Base-by-base conservation (phyloP, 164 flowering plant genomes). In the Macadamia tetraphylla region DNA sequence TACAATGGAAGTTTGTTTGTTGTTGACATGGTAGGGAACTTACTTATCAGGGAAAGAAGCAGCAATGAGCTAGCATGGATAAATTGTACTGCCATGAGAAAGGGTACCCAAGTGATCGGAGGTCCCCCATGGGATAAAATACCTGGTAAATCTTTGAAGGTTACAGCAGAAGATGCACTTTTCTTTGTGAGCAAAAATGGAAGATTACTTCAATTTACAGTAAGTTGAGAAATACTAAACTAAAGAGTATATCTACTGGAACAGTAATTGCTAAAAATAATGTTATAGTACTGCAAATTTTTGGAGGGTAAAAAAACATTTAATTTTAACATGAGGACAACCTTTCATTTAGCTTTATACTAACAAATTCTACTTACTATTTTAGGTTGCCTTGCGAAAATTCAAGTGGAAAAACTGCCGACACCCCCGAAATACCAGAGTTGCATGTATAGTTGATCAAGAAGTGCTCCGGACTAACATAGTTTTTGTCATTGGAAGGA, bases 391-490 rank as follows among this genome's bases (percentile, higher is more conserved):
- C 2, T 70, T 79, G 68, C 81, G 90, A 74, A 85, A 84, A 65
- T 91, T 83, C 79, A 82, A 81, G 68, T 92, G 97, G 97, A 92
- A 89, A 78, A 89, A 92, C 71, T 89, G 96, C 76, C 73, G 69
- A 67, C 74, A 72, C 69, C 97, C 96, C 31, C 83, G 78, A 65
- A 77, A 78, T 66, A 79, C 79, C 3, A 87, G 79, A 77, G 63
- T 89, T 56, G 90, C 94, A 66, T 65, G 80, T 65, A 87, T 92
- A 75, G 82, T 86, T 6, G 97, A 92, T 75, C 90, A 91, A 64
- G 96, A 92, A 74, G 71, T 69, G 23, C 82, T 89, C 71, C 78
- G 97, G 65, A 80, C 74, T 35, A 89, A 88, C 67, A 76, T 92
- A 73, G 86, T 89, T 23, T 89, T 92, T 63, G 90, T 83, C 0